Evolutionary conservation across 805 yeast species (phyloP).

Genomic region (Kazachstania kunashirensis): DNA sequence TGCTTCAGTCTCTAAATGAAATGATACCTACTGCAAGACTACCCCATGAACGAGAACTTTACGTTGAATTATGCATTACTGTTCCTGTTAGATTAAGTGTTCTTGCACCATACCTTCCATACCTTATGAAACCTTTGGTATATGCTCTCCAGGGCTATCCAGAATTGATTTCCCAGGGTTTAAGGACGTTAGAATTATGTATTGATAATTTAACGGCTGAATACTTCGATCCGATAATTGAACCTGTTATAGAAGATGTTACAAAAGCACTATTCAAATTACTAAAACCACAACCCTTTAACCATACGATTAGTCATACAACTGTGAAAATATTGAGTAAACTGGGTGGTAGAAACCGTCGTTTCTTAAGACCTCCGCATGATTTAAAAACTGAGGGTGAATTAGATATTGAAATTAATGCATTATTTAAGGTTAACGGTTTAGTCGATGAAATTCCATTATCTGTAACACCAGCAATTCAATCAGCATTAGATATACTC

Average conservation of each 20-base stretch:
- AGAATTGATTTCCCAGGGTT: constrained; percentile 88
- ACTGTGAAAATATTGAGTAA: constrained; percentile 90
- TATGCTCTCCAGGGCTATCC: constrained; percentile 82
- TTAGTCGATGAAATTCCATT: constrained; percentile 52
- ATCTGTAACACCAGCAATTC: constrained; percentile 74
- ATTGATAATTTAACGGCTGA: constrained; percentile 95
- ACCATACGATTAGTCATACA: constrained; percentile 91
- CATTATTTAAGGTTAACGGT: constrained; percentile 64
- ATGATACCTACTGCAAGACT: constrained; percentile 74
- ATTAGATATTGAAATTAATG: constrained; percentile 60
- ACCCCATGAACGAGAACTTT: constrained; percentile 86
- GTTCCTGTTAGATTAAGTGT: constrained; percentile 94
- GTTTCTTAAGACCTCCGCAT: constrained; percentile 66
- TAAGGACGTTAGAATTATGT: constrained; percentile 88
- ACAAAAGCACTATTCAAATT: constrained; percentile 90
- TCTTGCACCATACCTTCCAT: constrained; percentile 82
- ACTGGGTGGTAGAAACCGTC: constrained; percentile 90
- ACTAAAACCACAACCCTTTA: constrained; percentile 83
- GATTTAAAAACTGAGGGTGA: constrained; percentile 46
- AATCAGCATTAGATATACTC: constrained; percentile 65
- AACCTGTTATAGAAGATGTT: constrained; percentile 90
- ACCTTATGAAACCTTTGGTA: constrained; percentile 83
- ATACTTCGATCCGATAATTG: constrained; percentile 93
- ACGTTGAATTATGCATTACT: constrained; percentile 88
- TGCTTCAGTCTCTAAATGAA: constrained; percentile 76